phyloP scores from a whole-genome alignment of 495 filamentous ascomycete genomes.

The Pyrenopolyporus hunteri region DNA sequence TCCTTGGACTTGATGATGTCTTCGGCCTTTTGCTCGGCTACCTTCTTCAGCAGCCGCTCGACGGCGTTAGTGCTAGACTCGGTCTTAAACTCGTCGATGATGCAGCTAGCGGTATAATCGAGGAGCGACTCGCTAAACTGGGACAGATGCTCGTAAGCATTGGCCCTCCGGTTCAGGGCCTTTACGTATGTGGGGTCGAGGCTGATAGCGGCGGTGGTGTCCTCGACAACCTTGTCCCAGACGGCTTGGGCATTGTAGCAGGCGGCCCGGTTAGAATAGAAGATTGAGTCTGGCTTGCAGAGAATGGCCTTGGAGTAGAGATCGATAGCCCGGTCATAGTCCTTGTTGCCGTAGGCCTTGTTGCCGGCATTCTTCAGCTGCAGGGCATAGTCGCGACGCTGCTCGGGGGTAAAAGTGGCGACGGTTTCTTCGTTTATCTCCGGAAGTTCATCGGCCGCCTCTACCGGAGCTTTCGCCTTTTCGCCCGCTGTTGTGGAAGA shows the following conservation, averaged over 20 bases:
- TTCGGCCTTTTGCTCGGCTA: conserved; percentile 90
- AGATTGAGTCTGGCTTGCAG: conserved; percentile 96
- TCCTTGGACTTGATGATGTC: conserved; percentile 75
- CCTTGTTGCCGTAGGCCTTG: conserved; percentile 91
- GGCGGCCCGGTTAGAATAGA: conserved; percentile 97
- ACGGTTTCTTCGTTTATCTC: conserved; percentile 84
- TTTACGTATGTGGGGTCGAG: conserved; percentile 97
- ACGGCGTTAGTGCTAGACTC: conserved; percentile 85
- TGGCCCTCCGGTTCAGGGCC: conserved; percentile 92
- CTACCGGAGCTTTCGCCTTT: conserved; percentile 60
- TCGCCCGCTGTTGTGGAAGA: conserved; percentile 44
- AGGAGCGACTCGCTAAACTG: conserved; percentile 93
- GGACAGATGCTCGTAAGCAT: conserved; percentile 90
- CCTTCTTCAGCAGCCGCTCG: conserved; percentile 94
- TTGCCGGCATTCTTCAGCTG: conserved; percentile 96
- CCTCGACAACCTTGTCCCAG: conserved; percentile 96
- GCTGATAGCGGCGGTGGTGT: conserved; percentile 90
- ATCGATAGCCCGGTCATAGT: conserved; percentile 88
- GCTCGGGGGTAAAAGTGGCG: conserved; percentile 68
- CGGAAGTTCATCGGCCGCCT: conserved; percentile 78
- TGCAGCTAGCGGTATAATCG: conserved; percentile 98
- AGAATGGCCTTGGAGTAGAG: conserved; percentile 94
- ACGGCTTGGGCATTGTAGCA: conserved; percentile 91
- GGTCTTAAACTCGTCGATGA: conserved; percentile 95
- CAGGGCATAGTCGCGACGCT: conserved; percentile 80